Base-by-base conservation (phyloP, 106 monocot species). In the Alisma plantagoaquatica region DNA sequence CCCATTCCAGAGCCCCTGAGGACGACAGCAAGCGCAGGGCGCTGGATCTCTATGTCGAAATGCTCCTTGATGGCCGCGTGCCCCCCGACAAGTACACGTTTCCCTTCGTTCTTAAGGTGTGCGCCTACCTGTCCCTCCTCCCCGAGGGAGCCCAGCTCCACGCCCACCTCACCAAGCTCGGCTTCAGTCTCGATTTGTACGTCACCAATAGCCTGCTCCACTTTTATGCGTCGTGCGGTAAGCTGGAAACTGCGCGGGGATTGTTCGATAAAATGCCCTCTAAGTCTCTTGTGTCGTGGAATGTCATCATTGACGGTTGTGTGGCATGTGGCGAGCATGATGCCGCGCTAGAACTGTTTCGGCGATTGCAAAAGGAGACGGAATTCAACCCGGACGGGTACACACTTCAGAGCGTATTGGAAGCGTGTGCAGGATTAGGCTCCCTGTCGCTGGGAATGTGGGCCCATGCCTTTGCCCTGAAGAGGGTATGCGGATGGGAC, bases 141-240 rank as follows among this genome's bases (percentile, higher is more conserved):
- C 29, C 62, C 0, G 56, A 70, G 6, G 81, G 85, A 25, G 10
- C 33, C 56, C 85, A 85, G 67, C 16, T 81, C 26, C 85, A 91
- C 28, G 43, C 77, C 52, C 75, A 73, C 44, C 26, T 75, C 29
- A 2, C 75, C 60, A 92, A 85, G 66, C 66, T 85, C 22, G 61
- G 91, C 1, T 53, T 82, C 41, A 29, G 35, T 10, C 24, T 51
- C 12, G 75, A 93, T 59, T 31, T 67, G 27, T 80, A 72, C 51
- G 63, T 83, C 38, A 41, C 51, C 70, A 93, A 93, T 60, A 75
- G 74, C 35, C 63, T 93, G 18, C 42, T 93, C 8, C 87, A 87
- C 51, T 75, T 83, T 65, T 87, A 83, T 53, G 54, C 72, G 11
- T 83, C 87, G 20, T 93, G 83, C 43, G 77, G 64, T 4, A 23